Base-by-base conservation (phyloP, 352 stramenopile genomes). In the Pythium scleroteichum region DNA sequence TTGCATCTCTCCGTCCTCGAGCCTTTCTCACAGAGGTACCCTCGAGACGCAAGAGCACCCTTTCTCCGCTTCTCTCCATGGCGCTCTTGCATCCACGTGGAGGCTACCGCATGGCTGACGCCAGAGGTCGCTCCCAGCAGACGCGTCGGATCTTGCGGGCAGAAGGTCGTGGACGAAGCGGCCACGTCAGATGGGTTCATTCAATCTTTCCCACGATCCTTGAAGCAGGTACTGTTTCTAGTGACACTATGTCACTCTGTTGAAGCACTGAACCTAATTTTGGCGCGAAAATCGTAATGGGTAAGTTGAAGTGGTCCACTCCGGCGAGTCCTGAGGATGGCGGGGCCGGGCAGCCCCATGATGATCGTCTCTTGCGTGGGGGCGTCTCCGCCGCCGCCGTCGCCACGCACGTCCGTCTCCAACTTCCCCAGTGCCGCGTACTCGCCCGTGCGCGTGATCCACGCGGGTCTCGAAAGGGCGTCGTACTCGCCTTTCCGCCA, bases 401-500 rank as follows among this genome's bases (percentile, higher is more conserved):
- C 23, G 14, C 6, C 48, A 4, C 60, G 53, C 38, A 57, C 60
- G 17, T 24, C 39, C 27, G 53, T 68, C 44, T 68, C 44, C 14
- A 45, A 44, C 22, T 58, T 58, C 19, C 60, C 46, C 0, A 33
- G 26, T 14, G 20, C 42, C 9, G 51, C 35, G 5, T 40, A 47
- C n/a, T 52, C 51, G 9, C 47, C 44, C 20, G 52, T 64, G 17
- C 40, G 57, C 9, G 53, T 66, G 22, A 50, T 66, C 26, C 58
- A 50, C 16, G 41, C 73, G 16, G 68, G 54, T 26, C 53, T 38
- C 49, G 61, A 49, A 17, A 68, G 29, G 39, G 69, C 38, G 24
- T 59, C 66, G 35, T 90, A 92, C 51, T 22, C 73, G 17, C 71
- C 75, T 2, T 92, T 92, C 55, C 82, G 82, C 24, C 68, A 80